Base-by-base conservation (phyloP, 441 rosid species). In the Gossypium gossypioides region DNA sequence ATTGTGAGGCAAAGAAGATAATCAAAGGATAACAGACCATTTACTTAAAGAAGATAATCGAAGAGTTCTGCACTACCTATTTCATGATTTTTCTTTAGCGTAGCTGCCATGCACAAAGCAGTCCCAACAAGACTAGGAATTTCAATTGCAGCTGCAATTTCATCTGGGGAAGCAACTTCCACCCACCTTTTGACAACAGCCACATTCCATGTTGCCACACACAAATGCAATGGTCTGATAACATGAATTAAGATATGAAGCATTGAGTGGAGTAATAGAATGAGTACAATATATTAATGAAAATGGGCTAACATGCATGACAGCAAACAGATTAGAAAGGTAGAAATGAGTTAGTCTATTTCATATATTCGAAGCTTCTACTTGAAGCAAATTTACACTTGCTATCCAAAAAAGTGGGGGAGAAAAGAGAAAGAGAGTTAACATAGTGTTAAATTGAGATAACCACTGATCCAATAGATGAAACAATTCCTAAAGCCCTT, bases 61-160 rank as follows among this genome's bases (percentile, higher is more conserved):
- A 72, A 62, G 74, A 74, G 73, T 79, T 75, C 63, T 69, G 76
- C 69, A 74, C 80, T 90, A 96, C 99, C 99, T 80, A 74, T 79
- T 90, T 90, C 98, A 78, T 88, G 97, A 87, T 87, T 98, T 84
- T 96, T 96, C 84, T 87, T 91, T 29, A 85, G 69, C 76, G 91
- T 84, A 79, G 99, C 96, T 0, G 97, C 97, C 97, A 93, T 89
- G 78, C 98, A 96, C 56, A 96, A 82, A 71, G 97, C 97, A 72
- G 93, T 93, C 77, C 98, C 99, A 72, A 76, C 86, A 57, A 91
- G 90, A 76, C 94, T 86, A 48, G 94, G 90, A 69, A 90, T 85
- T 75, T 93, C 86, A 79, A 96, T 93, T 19, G 96, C 91, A 73
- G 75, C 83, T 71, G 86, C 83, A 79, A 93, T 85, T 74, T 91